Evolutionary conservation across 805 yeast genomes (phyloP).

Genomic region (Candida golubevii): DNA sequence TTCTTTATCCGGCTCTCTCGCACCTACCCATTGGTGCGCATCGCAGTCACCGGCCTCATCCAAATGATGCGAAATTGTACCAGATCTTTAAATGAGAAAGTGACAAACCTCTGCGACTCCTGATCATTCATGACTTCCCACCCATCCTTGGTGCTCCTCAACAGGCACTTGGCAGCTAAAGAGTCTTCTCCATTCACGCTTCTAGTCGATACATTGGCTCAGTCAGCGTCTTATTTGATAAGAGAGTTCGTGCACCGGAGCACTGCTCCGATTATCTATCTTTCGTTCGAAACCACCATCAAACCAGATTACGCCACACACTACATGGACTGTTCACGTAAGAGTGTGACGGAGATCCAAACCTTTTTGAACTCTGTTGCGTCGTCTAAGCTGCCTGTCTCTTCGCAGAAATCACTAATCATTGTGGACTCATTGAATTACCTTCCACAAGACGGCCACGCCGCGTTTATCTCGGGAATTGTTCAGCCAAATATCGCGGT

Average conservation of each 20-base stretch:
- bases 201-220: slow-evolving; percentile 64
- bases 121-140: slow-evolving; percentile 38
- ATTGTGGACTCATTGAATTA: slow-evolving; percentile 69
- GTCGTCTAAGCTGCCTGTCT: too few species aligned
- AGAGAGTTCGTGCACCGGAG: slow-evolving; percentile 52
- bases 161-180: slow-evolving; percentile 61
- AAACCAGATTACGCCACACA: slow-evolving; percentile 47
- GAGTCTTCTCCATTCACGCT: slow-evolving; percentile 74
- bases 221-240: slow-evolving; percentile 56
- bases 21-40: too few species aligned
- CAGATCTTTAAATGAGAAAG: too few species aligned
- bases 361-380: slow-evolving; percentile 21
- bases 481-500: slow-evolving; percentile 30
- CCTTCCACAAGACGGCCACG: slow-evolving; percentile 42
- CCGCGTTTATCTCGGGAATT: slow-evolving; percentile 47
- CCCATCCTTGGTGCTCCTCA: slow-evolving; percentile 49
- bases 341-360: slow-evolving; percentile 16
- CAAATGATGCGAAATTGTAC: too few species aligned
- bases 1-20: too few species aligned
- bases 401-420: slow-evolving; percentile 41
- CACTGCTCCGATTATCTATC: slow-evolving; percentile 40
- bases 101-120: too few species aligned
- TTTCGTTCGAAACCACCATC: slow-evolving; percentile 65
- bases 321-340: slow-evolving; percentile 43
- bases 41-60: too few species aligned